Evolutionary conservation across 108 stramenopile species (phyloP), one percentile per base, ranked within the genome.

Genomic region (Chaetoceros tenuissimus): DNA sequence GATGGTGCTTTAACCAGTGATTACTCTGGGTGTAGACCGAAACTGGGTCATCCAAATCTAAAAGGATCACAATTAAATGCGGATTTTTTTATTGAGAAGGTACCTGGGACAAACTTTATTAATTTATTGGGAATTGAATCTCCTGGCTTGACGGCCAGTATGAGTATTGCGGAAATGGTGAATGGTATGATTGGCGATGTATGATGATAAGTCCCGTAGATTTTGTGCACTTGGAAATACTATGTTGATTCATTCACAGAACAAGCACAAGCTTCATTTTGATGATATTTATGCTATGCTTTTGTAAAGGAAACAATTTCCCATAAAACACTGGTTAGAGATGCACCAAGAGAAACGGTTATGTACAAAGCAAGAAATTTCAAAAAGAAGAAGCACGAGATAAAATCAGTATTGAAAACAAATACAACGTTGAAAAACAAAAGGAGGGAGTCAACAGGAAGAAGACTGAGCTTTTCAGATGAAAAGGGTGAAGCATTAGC

Each of bases 71-170:
- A 24, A 23, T 69, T 66, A 48, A 56, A 56, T 22, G n/a, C n/a
- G n/a, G 91, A 92, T 66, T 92, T 92, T 74, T 51, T 67, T 7
- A 82, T 88, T 60, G 67, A 90, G 55, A 81, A 81, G n/a, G 52
- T 90, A 1, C 61, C 55, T 49, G 84, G 84, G 57, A 72, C 86
- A 44, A 63, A 50, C 28, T 58, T 73, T 5, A 40, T 80, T 45
- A 73, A 84, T 61, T 68, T 92, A 63, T 72, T 87, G 22, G 91
- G 91, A 16, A 86, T 92, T 0, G 91, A 92, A 47, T 84, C 82
- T 62, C 91, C 91, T 22, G 91, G 91, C n/a, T 60, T 92, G 53
- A 92, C 91, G 25, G 75, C 79, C 30, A 73, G 82, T 55, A 64
- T 92, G 69, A 82, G 75, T 8, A 74, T 92, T 60, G 91, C 76